These are phyloP conservation scores for Darksidea phi DNA, from an alignment of 495 filamentous ascomycete species.

Conservation along the genomic window DNA sequence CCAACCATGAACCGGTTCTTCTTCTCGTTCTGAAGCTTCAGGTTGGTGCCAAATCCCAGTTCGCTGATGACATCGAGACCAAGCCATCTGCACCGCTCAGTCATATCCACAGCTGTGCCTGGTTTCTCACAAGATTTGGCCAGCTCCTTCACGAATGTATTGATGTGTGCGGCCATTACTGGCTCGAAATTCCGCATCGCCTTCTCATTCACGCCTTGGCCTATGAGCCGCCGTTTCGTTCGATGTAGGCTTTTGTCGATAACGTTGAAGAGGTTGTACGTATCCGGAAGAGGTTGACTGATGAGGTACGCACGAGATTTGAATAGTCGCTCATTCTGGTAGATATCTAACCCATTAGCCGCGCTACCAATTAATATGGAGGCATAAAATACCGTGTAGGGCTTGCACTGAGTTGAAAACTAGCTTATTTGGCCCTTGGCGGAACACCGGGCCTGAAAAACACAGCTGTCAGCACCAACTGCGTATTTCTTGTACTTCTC, in stretches of 20 bases:
- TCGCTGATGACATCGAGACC: constrained; percentile 40
- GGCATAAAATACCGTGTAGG: constrained; percentile 8
- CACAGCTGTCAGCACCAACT: not conserved
- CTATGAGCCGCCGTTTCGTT: constrained; percentile 12
- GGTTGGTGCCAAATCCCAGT: constrained; percentile 34
- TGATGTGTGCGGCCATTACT: constrained; percentile 20
- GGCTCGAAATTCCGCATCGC: constrained; percentile 32
- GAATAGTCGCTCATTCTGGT: constrained; percentile 9
- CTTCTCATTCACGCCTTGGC: constrained; percentile 27
- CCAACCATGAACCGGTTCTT: constrained; percentile 19
- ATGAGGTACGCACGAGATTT: constrained; percentile 9
- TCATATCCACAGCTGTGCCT: constrained; percentile 19
- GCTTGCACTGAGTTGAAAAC: constrained; percentile 12
- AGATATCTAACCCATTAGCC: constrained; percentile 8
- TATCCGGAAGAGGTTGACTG: constrained; percentile 4
- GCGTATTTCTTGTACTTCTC: not conserved
- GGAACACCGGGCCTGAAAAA: constrained; percentile 2
- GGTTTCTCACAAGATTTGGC: constrained; percentile 21
- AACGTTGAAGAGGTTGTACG: constrained; percentile 18
- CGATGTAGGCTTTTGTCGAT: constrained; percentile 24
- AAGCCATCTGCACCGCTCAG: constrained; percentile 18
- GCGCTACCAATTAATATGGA: not conserved
- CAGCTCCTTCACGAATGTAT: constrained; percentile 11
- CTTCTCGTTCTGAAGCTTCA: constrained; percentile 32
- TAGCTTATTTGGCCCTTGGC: constrained; percentile 19